Conservation (phyloP, 129 eudicot species). For the Rutidosis leptorrhynchoides region DNA sequence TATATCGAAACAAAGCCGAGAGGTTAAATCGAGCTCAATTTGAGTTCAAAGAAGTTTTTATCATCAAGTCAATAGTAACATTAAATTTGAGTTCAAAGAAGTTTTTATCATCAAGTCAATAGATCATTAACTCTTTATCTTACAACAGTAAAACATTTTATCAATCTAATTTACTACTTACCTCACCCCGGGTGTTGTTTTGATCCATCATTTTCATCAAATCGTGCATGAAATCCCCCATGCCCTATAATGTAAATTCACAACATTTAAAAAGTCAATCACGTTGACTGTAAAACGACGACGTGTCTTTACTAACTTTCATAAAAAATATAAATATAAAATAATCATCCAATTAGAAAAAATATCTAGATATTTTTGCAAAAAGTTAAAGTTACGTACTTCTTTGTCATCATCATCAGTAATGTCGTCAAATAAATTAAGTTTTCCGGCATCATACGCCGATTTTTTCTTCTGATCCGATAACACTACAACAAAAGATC, state of each 20-base stretch:
- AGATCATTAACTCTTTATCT: too few species aligned
- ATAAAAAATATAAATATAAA: neutral
- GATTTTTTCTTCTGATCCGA: conserved; percentile 69
- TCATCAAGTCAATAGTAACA: too few species aligned
- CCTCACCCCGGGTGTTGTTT: conserved; percentile 55
- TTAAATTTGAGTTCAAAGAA: too few species aligned
- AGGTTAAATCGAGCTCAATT: too few species aligned
- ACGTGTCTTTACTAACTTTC: neutral
- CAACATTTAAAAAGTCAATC: neutral
- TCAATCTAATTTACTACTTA: conserved; percentile 1
- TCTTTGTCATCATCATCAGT: conserved; percentile 49
- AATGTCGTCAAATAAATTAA: conserved; percentile 56
- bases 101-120: too few species aligned
- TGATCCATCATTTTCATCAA: conserved; percentile 71
- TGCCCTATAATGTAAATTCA: conserved; percentile 40
- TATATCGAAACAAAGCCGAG: too few species aligned
- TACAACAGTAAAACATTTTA: too few species aligned
- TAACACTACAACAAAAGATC: conserved; percentile 42
- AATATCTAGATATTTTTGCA: conserved; percentile 47
- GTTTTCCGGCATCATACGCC: conserved; percentile 85
- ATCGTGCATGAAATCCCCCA: conserved; percentile 86
- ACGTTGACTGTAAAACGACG: conserved; percentile 1
- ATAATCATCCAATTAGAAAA: neutral
- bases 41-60: too few species aligned
- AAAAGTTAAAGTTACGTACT: conserved; percentile 29